A percentile compares a stretch with the other conserved stretches of the same genome.
These are phyloP conservation scores for Penicillium ochrochloron DNA, from an alignment of 495 filamentous ascomycete species.

Conservation along the genomic window DNA sequence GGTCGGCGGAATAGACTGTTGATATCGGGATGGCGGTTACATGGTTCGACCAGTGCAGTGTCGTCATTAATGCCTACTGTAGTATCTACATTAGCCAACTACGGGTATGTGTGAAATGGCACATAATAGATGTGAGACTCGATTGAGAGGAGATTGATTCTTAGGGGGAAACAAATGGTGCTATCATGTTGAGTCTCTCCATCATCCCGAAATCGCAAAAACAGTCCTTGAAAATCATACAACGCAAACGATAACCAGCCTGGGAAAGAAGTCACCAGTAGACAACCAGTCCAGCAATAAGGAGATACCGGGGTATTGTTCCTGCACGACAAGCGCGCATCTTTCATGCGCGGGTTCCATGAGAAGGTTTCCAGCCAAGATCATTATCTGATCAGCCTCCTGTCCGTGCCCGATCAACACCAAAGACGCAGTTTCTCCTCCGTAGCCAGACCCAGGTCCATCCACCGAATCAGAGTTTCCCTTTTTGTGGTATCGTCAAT, in stretches of 20 bases:
- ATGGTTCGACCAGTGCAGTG: constrained; percentile 3
- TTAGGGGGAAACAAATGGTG: not conserved
- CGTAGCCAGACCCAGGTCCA: constrained; percentile 18
- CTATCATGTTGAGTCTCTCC: not conserved
- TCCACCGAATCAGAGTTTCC: not conserved
- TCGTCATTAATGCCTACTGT: constrained; percentile 1
- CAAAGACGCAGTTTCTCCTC: not conserved
- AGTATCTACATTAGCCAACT: not conserved
- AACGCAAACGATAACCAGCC: not conserved
- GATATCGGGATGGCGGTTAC: not conserved
- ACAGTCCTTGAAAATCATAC: not conserved
- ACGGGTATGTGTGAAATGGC: not conserved
- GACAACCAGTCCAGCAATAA: constrained; percentile 13
- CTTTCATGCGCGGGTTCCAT: constrained; percentile 1
- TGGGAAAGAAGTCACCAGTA: not conserved
- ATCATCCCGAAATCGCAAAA: not conserved
- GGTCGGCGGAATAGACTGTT: constrained; percentile 9
- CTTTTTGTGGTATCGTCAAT: not conserved
- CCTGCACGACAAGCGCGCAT: not conserved
- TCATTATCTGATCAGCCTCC: constrained; percentile 4
- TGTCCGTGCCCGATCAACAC: not conserved
- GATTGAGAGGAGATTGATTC: constrained; percentile 4
- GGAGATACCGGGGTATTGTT: not conserved
- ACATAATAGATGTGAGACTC: not conserved
- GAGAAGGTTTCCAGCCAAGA: constrained; percentile 3